A percentile compares a stretch with the other conserved stretches of the same genome.
Conservation (phyloP, 2,329 filamentous ascomycete genomes). For the Calcarisporium arbuscula region DNA sequence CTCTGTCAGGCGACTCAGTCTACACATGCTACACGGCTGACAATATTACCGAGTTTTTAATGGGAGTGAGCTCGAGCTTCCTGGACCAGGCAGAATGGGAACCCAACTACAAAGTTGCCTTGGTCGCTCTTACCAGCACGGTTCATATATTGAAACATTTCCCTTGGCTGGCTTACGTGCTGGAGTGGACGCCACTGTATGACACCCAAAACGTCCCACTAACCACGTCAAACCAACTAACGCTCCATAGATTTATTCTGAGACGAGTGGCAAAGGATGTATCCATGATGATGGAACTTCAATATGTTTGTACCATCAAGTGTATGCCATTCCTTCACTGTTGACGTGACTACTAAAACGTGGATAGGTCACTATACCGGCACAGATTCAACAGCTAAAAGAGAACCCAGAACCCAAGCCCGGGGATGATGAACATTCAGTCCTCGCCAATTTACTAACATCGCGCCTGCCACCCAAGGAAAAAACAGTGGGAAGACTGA, state of each 20-base stretch:
- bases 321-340: too few species aligned
- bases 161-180: slow-evolving; percentile 4
- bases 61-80: slow-evolving; percentile 14
- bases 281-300: too few species aligned
- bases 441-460: slow-evolving; percentile 15
- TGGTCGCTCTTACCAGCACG: slow-evolving; percentile 10
- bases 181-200: slow-evolving; percentile 8
- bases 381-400: background rate
- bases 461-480: slow-evolving; percentile 26
- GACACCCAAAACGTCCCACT: too few species aligned
- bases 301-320: too few species aligned
- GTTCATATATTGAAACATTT: slow-evolving; percentile 10
- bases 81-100: slow-evolving; percentile 8
- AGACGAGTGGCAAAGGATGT: too few species aligned
- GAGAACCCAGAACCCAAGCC: background rate
- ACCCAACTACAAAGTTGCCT: slow-evolving; percentile 7
- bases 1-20: slow-evolving; percentile 7
- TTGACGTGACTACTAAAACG: too few species aligned
- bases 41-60: slow-evolving; percentile 21
- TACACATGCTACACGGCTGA: slow-evolving; percentile 18
- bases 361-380: background rate
- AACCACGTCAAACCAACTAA: too few species aligned
- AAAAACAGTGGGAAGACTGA: slow-evolving; percentile 20
- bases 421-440: background rate
- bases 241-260: too few species aligned